phyloP scores from a whole-genome alignment of 768 basidiomycete genomes.

The Mycena venus region DNA sequence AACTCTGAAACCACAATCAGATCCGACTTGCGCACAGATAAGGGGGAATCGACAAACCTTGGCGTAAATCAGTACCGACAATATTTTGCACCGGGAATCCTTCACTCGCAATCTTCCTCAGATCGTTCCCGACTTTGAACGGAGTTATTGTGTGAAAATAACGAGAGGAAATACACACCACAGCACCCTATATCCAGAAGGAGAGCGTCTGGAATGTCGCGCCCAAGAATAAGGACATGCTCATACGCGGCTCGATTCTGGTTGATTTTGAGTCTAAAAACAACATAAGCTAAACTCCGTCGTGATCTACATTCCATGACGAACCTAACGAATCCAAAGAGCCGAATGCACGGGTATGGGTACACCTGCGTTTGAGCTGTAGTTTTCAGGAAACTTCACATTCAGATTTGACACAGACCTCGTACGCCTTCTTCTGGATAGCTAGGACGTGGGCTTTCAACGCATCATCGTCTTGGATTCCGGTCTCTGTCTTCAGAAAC shows the following conservation, averaged over 20 bases:
- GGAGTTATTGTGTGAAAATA: neutral
- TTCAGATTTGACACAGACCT: constrained; percentile 23
- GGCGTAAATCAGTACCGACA: constrained; percentile 52
- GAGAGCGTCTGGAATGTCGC: constrained; percentile 44
- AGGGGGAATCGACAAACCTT: neutral
- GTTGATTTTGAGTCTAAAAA: neutral
- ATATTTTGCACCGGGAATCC: constrained; percentile 54
- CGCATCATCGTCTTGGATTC: constrained; percentile 51
- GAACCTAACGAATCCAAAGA: constrained; percentile 44
- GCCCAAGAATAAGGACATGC: constrained; percentile 44
- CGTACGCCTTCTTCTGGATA: constrained; percentile 53
- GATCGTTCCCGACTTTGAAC: constrained; percentile 55
- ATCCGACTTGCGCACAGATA: neutral
- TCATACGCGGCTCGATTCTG: constrained; percentile 42
- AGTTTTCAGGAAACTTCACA: neutral
- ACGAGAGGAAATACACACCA: constrained; percentile 42
- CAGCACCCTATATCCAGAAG: constrained; percentile 61
- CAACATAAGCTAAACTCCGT: neutral
- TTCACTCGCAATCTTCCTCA: constrained; percentile 53
- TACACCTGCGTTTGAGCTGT: constrained; percentile 35
- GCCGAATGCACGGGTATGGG: constrained; percentile 47
- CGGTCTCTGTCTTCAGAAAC: constrained; percentile 53
- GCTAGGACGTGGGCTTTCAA: constrained; percentile 55
- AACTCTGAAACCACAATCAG: constrained; percentile 52
- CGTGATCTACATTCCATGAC: neutral